Evolutionary conservation across 75 land plant genomes (phyloP), one percentile per base, ranked within the genome.

Genomic region (Larix kaempferi): DNA sequence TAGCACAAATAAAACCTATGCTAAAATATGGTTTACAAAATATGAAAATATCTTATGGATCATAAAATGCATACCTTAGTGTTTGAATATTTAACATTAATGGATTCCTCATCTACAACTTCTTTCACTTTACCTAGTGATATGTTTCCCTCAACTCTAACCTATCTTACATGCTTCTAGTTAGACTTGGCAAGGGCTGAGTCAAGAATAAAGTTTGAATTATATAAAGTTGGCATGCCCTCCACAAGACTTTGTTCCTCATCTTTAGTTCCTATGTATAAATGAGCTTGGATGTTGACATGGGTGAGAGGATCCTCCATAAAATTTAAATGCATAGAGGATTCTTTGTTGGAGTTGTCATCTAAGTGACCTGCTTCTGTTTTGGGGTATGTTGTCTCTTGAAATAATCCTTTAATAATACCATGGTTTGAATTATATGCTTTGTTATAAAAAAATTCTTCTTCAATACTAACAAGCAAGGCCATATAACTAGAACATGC

Each of bases 351-450:
- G 33, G 78, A 22, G 62, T 64, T 78, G 54, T 67, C 72, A 67
- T 39, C 23, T 21, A 67, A 11, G 22, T 37, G 37, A 67, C 10
- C 11, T 16, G 3, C 21, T 67, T 35, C 78, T 39, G 77, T 82
- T 63, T 83, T 78, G 54, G 71, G 69, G 44, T 64, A 57, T 33
- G 78, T 3, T 64, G 74, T 54, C 14, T 58, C 73, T 78, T 87
- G 35, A 12, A 79, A 13, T 74, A 80, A 81, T 10, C 63, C 78
- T 84, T 84, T 71, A 69, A 82, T 85, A 52, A 87, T 88, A 54
- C 84, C 83, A 74, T 87, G 84, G 14, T 85, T 85, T 55, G 88
- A 82, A 82, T 88, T 83, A 69, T 76, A 81, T 78, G 85, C 86
- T 44, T 80, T 89, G 65, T 84, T 55, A 49, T 17, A 57, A 84